Base-by-base conservation (phyloP, 345 rosid genomes). In the Pugionium cornutum region DNA sequence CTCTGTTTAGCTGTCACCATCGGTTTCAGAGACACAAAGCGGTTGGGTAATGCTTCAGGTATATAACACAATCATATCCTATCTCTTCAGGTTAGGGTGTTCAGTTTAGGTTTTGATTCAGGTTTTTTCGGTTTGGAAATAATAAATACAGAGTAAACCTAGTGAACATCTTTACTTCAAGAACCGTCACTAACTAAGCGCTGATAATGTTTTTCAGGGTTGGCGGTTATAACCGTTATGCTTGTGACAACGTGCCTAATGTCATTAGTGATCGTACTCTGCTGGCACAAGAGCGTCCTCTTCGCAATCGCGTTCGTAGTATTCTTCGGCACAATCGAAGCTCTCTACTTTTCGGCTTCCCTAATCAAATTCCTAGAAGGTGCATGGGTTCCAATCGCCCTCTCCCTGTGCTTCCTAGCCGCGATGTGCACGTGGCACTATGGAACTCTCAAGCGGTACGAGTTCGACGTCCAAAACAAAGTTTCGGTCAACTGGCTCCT, bases 151-250 rank as follows among this genome's bases (percentile, higher is more conserved):
- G 18, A 18, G 18, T 18, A 18, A 18, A 18, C 18, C 18, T 18
- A 18, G 18, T 18, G 18, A 35, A 35, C 7, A 35, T 5, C 39
- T 35, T 35, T 35, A 35, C 39, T 35, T 35, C 39, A 35, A 33
- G 7, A 5, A 39, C 29, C 6, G 30, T 30, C 1, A 7, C 42
- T 58, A 42, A 43, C 1, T 43, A 69, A 46, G 41, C n/a, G 1
- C 28, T 69, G 39, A 8, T 26, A 0, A 31, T 63, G 26, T 44
- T 5, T 61, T 59, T 26, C n/a, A 90, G 99, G 99, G 65, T 82
- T 94, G 89, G 99, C 99, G 9, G 96, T 94, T 70, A 94, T 94
- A 75, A 94, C 97, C 1, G 99, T 94, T 44, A 94, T 94, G 99
- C 77, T 94, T 69, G 99, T 94, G 26, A 94, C 99, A 4, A 94